phyloP scores from a whole-genome alignment of 1,284 basidiomycete genomes.

The Kalmanozyma brasiliensis region DNA sequence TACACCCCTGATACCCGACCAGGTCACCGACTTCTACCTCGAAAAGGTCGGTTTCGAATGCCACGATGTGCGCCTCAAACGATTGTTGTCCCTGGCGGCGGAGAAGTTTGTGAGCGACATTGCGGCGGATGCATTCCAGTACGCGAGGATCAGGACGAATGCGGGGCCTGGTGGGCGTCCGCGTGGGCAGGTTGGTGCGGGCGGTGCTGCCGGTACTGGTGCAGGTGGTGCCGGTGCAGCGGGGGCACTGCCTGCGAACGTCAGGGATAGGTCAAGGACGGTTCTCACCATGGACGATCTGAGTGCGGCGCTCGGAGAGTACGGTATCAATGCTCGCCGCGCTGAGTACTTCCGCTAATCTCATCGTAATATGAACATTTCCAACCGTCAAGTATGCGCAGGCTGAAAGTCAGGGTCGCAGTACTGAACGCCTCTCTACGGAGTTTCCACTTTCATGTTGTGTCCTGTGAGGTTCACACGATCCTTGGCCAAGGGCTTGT shows the following conservation, averaged over 20 bases:
- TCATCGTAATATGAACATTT: conserved; percentile 2
- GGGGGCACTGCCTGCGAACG: conserved; percentile 14
- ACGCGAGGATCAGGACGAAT: conserved; percentile 86
- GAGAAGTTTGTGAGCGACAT: conserved; percentile 99
- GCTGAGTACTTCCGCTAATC: conserved; percentile 64
- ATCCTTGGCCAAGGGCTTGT: too few relatives aligned
- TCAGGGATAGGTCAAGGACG: conserved; percentile 85
- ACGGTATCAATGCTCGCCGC: conserved; percentile 73
- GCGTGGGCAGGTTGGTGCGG: conserved; percentile 36
- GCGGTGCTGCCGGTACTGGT: conserved; percentile 14
- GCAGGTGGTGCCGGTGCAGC: conserved; percentile 21
- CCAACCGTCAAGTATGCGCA: too few relatives aligned
- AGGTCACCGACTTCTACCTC: conserved; percentile 97
- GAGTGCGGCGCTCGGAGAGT: conserved; percentile 88
- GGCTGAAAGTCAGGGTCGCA: too few relatives aligned
- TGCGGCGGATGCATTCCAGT: conserved; percentile 95
- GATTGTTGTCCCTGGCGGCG: conserved; percentile 90
- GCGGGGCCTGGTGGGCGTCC: conserved; percentile 69
- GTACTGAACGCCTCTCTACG: too few relatives aligned
- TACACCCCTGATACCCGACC: conserved; percentile 95
- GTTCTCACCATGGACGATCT: conserved; percentile 98
- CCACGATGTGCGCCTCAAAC: conserved; percentile 79
- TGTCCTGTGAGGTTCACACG: too few relatives aligned
- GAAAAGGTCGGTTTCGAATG: conserved; percentile 96
- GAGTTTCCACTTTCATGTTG: too few relatives aligned